A percentile compares a stretch with the other conserved stretches of the same genome.
Evolutionary conservation across 2,329 filamentous ascomycete species (phyloP).

Genomic region (Myriosclerotinia scirpicola): DNA sequence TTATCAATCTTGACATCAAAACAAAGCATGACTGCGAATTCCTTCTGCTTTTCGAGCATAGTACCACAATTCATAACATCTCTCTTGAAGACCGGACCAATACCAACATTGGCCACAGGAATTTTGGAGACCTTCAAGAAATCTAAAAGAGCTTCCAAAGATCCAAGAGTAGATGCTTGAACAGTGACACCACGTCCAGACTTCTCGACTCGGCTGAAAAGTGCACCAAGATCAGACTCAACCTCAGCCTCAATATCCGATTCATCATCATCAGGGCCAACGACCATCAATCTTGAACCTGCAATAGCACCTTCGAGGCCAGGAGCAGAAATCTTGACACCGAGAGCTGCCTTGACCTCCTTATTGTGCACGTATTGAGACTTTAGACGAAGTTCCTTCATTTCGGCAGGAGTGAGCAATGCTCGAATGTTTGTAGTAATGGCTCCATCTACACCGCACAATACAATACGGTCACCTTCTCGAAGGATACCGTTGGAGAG

Average conservation of each 20-base stretch:
- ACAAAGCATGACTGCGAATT: conserved; percentile 98
- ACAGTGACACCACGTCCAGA: conserved; percentile 93
- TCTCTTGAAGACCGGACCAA: conserved; percentile 96
- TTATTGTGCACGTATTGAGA: conserved; percentile 98
- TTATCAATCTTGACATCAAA: conserved; percentile 99
- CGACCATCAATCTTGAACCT: conserved; percentile 89
- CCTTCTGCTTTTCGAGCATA: conserved; percentile 94
- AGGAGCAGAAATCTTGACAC: conserved; percentile 98
- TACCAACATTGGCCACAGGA: conserved; percentile 94
- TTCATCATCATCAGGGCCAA: conserved; percentile 93
- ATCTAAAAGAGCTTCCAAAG: conserved; percentile 91
- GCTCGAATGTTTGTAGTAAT: conserved; percentile 96
- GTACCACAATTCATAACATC: conserved; percentile 94
- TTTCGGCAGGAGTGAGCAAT: conserved; percentile 84
- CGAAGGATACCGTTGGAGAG: conserved; percentile 91
- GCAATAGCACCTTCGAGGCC: conserved; percentile 95
- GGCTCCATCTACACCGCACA: conserved; percentile 95
- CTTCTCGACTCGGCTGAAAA: conserved; percentile 89
- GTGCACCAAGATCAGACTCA: conserved; percentile 86
- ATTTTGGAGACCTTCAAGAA: conserved; percentile 97
- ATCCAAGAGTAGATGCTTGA: conserved; percentile 95
- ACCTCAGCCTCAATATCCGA: conserved; percentile 96
- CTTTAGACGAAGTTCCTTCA: conserved; percentile 93
- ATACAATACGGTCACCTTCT: conserved; percentile 90
- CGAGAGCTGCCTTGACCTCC: conserved; percentile 95